phyloP scores from a whole-genome alignment of 2,329 filamentous ascomycete genomes.

The Penicillium thymicola region DNA sequence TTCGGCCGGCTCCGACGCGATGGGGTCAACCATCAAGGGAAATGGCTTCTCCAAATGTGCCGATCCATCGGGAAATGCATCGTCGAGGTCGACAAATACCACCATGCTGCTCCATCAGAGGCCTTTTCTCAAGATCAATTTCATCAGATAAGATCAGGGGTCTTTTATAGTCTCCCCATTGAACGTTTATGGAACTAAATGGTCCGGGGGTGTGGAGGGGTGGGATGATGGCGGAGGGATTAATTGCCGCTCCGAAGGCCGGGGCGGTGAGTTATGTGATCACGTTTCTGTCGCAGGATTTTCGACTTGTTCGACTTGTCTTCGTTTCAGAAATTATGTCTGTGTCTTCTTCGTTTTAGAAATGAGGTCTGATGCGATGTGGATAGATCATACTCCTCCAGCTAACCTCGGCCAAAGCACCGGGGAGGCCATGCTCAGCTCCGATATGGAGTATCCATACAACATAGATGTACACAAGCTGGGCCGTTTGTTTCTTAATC shows the following conservation, averaged over 20 bases:
- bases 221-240: slow-evolving; percentile 26
- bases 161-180: not conserved
- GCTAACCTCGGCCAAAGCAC: not conserved
- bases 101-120: slow-evolving; percentile 42
- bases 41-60: slow-evolving; percentile 18
- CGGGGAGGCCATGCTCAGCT: not conserved
- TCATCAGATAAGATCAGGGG: slow-evolving; percentile 23
- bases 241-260: slow-evolving; percentile 4
- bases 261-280: slow-evolving; percentile 5
- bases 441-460: not conserved
- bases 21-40: slow-evolving; percentile 15
- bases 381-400: not conserved
- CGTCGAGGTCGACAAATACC: slow-evolving; percentile 48
- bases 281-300: not conserved
- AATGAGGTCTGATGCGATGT: not conserved
- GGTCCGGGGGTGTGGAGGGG: not conserved
- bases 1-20: slow-evolving; percentile 11
- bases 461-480: not conserved
- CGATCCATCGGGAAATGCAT: slow-evolving; percentile 31
- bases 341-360: not conserved
- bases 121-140: slow-evolving; percentile 16
- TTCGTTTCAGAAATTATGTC: not conserved
- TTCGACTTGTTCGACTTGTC: not conserved
- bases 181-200: not conserved
- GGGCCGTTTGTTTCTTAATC: not conserved